These are phyloP conservation scores for Musa acuminata DNA, from an alignment of 176 grass and related monocot species.

Conservation along the genomic window DNA sequence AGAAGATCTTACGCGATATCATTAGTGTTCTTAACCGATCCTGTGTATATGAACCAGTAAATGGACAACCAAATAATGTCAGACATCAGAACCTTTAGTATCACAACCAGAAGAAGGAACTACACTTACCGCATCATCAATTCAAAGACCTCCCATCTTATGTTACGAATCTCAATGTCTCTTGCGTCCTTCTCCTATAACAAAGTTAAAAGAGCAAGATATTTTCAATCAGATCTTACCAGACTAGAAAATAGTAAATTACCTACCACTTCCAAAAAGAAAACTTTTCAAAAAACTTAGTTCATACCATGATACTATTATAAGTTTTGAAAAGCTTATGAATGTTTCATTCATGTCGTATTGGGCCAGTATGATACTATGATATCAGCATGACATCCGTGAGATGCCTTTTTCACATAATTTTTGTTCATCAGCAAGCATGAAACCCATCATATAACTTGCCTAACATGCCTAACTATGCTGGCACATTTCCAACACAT, in stretches of 20 bases:
- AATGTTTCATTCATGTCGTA: no score
- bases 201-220: neutral
- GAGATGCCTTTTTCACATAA: no score
- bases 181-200: conserved; percentile 94
- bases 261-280: no score
- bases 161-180: conserved; percentile 99
- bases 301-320: no score
- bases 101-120: neutral
- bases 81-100: neutral
- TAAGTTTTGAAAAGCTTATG: no score
- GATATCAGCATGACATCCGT: no score
- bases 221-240: neutral
- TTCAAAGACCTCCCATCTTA: conserved; percentile 88
- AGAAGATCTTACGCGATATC: conserved; percentile 88
- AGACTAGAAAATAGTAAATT: neutral
- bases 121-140: conserved; percentile 86
- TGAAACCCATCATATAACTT: no score
- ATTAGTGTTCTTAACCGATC: conserved; percentile 63
- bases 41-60: conserved; percentile 96
- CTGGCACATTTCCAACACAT: no score
- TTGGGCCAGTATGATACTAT: no score
- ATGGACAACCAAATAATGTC: conserved; percentile 15
- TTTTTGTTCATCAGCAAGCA: no score
- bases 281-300: no score
- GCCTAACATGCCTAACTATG: no score